These are phyloP conservation scores for Beta macrorhiza DNA, from an alignment of 179 eudicot genomes.

Conservation along the genomic window DNA sequence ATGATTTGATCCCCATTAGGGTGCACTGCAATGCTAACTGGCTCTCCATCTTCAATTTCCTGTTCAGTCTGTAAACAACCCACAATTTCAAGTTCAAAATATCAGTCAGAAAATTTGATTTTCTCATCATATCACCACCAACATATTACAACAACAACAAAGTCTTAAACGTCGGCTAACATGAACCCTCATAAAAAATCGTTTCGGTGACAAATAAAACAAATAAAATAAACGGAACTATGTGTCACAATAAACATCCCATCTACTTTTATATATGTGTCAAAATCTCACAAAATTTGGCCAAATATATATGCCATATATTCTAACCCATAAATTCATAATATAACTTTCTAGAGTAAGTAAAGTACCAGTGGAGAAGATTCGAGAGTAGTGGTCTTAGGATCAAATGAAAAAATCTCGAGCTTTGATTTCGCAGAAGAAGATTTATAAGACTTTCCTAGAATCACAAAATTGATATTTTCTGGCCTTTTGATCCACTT, in stretches of 20 bases:
- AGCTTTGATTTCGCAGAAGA: slow-evolving; percentile 41
- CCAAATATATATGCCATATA: too few relatives aligned
- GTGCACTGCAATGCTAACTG: slow-evolving; percentile 68
- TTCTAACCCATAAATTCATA: too few relatives aligned
- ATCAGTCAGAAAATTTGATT: neutral
- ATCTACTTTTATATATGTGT: too few relatives aligned
- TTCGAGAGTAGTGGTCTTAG: slow-evolving; percentile 54
- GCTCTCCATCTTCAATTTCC: slow-evolving; percentile 67
- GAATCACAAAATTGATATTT: slow-evolving; percentile 59
- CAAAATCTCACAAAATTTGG: too few relatives aligned
- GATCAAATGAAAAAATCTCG: slow-evolving; percentile 65
- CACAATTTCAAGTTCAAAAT: neutral
- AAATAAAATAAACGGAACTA: too few relatives aligned
- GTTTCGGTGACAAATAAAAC: too few relatives aligned
- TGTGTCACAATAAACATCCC: too few relatives aligned
- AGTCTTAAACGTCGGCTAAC: too few relatives aligned
- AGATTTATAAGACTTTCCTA: slow-evolving; percentile 47
- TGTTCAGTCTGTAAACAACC: slow-evolving; percentile 39
- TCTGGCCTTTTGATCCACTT: slow-evolving; percentile 91
- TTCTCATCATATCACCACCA: neutral
- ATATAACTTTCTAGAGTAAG: neutral
- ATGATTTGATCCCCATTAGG: slow-evolving; percentile 81
- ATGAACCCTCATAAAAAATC: too few relatives aligned
- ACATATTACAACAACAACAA: too few relatives aligned
- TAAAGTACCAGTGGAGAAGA: slow-evolving; percentile 59